Base-by-base conservation (phyloP, 2,329 filamentous ascomycete species). In the Metarhizium rileyi region DNA sequence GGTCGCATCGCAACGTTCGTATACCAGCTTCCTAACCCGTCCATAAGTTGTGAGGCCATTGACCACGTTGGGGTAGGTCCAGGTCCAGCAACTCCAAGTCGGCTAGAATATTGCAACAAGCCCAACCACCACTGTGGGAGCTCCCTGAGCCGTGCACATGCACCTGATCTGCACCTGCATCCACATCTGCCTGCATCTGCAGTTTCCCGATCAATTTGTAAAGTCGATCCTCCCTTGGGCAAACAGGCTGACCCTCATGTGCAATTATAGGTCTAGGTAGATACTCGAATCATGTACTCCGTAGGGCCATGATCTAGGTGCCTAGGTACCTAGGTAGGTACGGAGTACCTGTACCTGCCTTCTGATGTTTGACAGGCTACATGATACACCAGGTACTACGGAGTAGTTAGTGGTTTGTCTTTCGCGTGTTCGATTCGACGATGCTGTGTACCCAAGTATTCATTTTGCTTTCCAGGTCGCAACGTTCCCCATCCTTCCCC, bases 1-100 rank as follows among this genome's bases (percentile, higher is more conserved):
- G 23, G 46, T 48, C 36, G 20, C 26, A 33, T 48, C 26, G 18
- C 18, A 35, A 16, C 22, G 35, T 43, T 22, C 28, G 10, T 27
- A 48, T 41, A 42, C 36, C 46, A 48, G 46, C 46, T 48, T 48
- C 26, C 38, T 30, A 42, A 33, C 36, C 6, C n/a, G 36, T 25
- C 38, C n/a, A 43, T n/a, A 14, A 25, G 22, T 4, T 12, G n/a
- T n/a, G n/a, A n/a, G n/a, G n/a, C n/a, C n/a, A n/a, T n/a, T n/a
- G n/a, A n/a, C n/a, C 22, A 12, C 23, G 38, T 10, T 28, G 22
- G 26, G 20, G 22, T 8, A 12, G 25, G 20, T 35, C 6, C n/a
- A n/a, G n/a, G n/a, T n/a, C n/a, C n/a, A n/a, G n/a, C n/a, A n/a
- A n/a, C n/a, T n/a, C n/a, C n/a, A n/a, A n/a, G n/a, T n/a, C n/a